Conservation (phyloP, 1,284 basidiomycete species). For the Cronartium quercuum region DNA sequence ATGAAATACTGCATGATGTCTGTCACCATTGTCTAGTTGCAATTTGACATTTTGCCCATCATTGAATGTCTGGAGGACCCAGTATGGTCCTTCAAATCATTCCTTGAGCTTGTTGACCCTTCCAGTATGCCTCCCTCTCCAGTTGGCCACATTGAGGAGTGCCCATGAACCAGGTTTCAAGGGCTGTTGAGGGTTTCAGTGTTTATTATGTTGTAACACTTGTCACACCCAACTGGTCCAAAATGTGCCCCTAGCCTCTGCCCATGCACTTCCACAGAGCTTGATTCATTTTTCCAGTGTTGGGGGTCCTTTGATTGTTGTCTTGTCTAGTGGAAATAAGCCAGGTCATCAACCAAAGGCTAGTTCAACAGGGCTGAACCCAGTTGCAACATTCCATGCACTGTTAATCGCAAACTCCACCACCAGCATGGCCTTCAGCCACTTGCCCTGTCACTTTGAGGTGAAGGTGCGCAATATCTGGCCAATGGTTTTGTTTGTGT, state of each 20-base stretch:
- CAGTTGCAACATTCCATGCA: slow-evolving; percentile 39
- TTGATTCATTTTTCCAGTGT: neutral
- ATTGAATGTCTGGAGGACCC: neutral
- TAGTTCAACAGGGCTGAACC: slow-evolving; percentile 40
- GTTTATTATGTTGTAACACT: neutral
- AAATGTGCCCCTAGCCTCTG: neutral
- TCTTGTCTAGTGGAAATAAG: neutral
- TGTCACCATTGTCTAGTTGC: neutral
- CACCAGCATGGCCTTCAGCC: slow-evolving; percentile 33
- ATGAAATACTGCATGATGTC: neutral
- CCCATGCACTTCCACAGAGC: neutral
- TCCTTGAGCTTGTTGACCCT: neutral
- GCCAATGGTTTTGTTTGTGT: slow-evolving; percentile 49
- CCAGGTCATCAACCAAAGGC: slow-evolving; percentile 26
- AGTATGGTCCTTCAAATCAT: slow-evolving; percentile 8
- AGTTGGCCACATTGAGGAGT: neutral
- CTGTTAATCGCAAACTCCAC: slow-evolving; percentile 41
- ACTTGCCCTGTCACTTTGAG: slow-evolving; percentile 38
- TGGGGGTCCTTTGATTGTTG: neutral
- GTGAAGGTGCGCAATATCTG: slow-evolving; percentile 40
- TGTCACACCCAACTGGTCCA: neutral
- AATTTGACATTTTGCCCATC: neutral
- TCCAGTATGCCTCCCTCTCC: neutral
- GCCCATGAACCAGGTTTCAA: neutral
- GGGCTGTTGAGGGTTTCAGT: no score